Evolutionary conservation across 345 rosid species (phyloP), one percentile per base, ranked within the genome.

Genomic region (Eucalyptus cladocalyx): DNA sequence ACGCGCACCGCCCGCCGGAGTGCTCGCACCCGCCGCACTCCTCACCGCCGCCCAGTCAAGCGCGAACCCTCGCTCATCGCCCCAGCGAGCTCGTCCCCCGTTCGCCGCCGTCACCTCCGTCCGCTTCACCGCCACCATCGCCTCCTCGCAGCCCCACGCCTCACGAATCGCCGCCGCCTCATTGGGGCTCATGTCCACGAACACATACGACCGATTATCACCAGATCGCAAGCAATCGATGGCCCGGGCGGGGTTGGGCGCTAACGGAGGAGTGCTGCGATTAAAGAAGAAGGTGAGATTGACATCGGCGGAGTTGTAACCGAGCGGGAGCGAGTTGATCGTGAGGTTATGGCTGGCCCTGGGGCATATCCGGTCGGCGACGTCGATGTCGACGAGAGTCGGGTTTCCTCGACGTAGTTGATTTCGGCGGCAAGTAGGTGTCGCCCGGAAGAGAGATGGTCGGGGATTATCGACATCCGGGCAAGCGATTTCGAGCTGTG

Each of bases 271-370:
- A 3, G n/a, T 30, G 26, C 30, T 26, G 67, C 67, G 26, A n/a
- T 58, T 58, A 30, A 58, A 26, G 37, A 65, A 88, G 69, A 90
- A 91, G 21, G 87, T 91, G 56, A 92, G 86, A 69, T 91, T 90
- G 86, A 88, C 28, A 60, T 88, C 56, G 50, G 34, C 37, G 18
- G 65, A 15, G 37, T 88, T 34, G 91, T 86, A 89, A 53, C 37
- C 10, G 23, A 92, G 85, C 4, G 92, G 92, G 2, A 88, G 87
- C n/a, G 48, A 19, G 47, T 10, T 88, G 10, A 92, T 26, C 37
- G 88, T 89, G 42, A 92, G 86, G 86, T 92, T 91, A 88, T 87
- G 92, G 18, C 90, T 76, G n/a, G 88, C 89, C 21, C 76, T 65
- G 76, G 67, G 76, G 76, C 40, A 67, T n/a, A 4, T n/a, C 76